Conservation (phyloP, 352 stramenopile genomes). For the Pythium rhizo-oryzae region DNA sequence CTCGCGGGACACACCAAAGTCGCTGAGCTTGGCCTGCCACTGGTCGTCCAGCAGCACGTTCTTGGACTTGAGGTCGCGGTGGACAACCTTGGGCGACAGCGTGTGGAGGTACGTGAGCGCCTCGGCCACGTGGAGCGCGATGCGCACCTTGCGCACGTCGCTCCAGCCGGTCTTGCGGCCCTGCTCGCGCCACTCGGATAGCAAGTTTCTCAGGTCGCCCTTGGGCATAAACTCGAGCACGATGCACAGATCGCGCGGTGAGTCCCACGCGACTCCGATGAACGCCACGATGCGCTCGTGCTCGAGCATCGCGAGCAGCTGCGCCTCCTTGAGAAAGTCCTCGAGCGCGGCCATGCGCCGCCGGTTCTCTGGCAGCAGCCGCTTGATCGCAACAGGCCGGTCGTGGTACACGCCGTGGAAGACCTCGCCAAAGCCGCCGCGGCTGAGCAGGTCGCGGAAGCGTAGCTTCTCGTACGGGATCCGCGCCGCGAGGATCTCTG, state of each 20-base stretch:
- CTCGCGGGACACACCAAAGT: conserved; percentile 60
- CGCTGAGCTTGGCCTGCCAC: conserved; percentile 54
- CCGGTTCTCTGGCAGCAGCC: conserved; percentile 41
- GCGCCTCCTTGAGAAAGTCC: conserved; percentile 55
- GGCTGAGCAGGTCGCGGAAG: conserved; percentile 39
- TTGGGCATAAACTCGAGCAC: conserved; percentile 42
- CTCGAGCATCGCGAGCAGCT: conserved; percentile 42
- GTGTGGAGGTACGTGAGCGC: conserved; percentile 69
- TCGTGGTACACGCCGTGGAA: conserved; percentile 42
- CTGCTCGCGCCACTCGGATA: conserved; percentile 26
- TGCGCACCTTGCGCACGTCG: conserved; percentile 41
- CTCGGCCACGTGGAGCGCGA: conserved; percentile 59
- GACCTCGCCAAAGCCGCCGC: conserved; percentile 54
- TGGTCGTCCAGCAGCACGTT: conserved; percentile 70
- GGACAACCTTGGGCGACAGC: conserved; percentile 64
- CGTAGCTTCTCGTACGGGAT: conserved; percentile 52
- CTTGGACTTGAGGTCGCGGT: conserved; percentile 88
- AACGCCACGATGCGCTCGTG: conserved; percentile 45
- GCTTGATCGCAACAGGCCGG: conserved; percentile 51
- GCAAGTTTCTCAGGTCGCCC: conserved; percentile 38
- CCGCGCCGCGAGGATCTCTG: conserved; percentile 44
- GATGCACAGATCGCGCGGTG: conserved; percentile 35
- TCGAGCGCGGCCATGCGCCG: conserved; percentile 47
- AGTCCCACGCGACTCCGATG: conserved; percentile 47
- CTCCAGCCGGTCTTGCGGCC: conserved; percentile 14